These are phyloP conservation scores for Yamadazyma sp. DNA, from an alignment of 1,139 yeast species.

Conservation along the genomic window DNA sequence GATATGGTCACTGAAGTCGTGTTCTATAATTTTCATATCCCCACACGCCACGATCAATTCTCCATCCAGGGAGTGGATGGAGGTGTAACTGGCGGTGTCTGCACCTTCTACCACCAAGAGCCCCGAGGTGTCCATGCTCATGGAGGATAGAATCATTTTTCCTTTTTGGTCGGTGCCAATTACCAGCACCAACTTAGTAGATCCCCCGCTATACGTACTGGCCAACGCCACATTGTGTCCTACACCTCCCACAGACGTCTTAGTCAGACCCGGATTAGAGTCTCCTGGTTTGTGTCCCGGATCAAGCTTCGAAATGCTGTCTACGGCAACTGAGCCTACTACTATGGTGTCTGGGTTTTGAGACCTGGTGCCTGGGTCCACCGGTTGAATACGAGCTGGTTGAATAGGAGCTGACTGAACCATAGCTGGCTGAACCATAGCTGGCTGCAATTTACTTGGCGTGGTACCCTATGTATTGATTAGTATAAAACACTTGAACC, in stretches of 20 bases:
- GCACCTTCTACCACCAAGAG: conserved; percentile 25
- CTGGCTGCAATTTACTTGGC: no score
- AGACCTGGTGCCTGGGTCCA: background rate
- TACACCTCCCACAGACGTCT: conserved; percentile 75
- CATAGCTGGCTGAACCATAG: background rate
- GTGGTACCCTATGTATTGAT: conserved; percentile 5
- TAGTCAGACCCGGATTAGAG: conserved; percentile 69
- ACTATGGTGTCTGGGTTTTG: conserved; percentile 36
- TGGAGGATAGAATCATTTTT: conserved; percentile 30
- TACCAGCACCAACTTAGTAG: conserved; percentile 52
- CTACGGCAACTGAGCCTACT: conserved; percentile 78
- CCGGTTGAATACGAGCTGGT: background rate
- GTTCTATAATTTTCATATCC: conserved; percentile 72
- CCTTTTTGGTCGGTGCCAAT: conserved; percentile 64
- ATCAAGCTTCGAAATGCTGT: conserved; percentile 53
- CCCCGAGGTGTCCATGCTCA: conserved; percentile 42
- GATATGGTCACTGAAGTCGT: conserved; percentile 44
- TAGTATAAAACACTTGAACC: conserved; percentile 6
- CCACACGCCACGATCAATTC: conserved; percentile 76
- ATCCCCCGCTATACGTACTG: conserved; percentile 25
- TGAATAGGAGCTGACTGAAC: background rate
- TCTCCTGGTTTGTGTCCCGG: conserved; percentile 45
- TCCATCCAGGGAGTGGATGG: conserved; percentile 64
- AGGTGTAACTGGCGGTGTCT: conserved; percentile 68
- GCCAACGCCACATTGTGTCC: conserved; percentile 77